Conservation (phyloP, 208 protist genomes). For the Paratrypanosoma confusum region DNA sequence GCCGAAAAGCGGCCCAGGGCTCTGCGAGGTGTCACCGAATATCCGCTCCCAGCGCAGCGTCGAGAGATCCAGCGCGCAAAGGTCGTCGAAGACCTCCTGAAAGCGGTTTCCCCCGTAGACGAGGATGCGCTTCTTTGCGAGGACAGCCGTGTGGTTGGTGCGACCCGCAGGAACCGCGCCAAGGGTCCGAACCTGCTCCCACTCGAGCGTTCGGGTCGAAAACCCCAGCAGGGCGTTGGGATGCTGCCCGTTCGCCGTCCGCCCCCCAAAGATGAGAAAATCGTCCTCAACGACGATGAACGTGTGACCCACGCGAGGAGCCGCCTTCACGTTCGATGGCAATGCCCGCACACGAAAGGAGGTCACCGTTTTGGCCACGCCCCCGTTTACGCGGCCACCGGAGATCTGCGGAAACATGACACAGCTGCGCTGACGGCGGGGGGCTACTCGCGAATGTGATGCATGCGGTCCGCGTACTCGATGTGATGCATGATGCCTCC, state of each 20-base stretch:
- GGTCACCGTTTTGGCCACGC: too few species aligned
- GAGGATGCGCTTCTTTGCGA: conserved; percentile 61
- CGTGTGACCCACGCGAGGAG: conserved; percentile 66
- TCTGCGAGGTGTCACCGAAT: conserved; percentile 35
- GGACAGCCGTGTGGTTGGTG: conserved; percentile 57
- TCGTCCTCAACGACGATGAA: conserved; percentile 58
- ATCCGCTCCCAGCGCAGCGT: conserved; percentile 70
- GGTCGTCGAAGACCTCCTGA: conserved; percentile 69
- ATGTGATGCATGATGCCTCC: too few species aligned
- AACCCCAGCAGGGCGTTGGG: conserved; percentile 15
- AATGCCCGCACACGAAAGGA: too few species aligned
- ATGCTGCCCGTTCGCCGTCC: conserved; percentile 43
- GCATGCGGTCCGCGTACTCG: too few species aligned
- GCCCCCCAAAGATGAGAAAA: conserved; percentile 73
- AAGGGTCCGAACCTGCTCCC: conserved; percentile 62
- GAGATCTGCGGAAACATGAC: too few species aligned
- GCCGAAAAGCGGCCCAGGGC: conserved; percentile 70
- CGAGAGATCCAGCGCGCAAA: conserved; percentile 58
- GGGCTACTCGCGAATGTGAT: too few species aligned
- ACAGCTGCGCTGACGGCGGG: too few species aligned
- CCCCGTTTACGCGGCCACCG: too few species aligned
- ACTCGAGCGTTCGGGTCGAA: conserved; percentile 56
- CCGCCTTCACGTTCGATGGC: too few species aligned
- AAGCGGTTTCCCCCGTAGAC: conserved; percentile 70
- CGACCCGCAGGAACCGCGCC: conserved; percentile 63